Percentiles rank a stretch among this genome's conserved stretches.
Conservation (phyloP, 257 asterid genomes). For the Verbena officinalis region DNA sequence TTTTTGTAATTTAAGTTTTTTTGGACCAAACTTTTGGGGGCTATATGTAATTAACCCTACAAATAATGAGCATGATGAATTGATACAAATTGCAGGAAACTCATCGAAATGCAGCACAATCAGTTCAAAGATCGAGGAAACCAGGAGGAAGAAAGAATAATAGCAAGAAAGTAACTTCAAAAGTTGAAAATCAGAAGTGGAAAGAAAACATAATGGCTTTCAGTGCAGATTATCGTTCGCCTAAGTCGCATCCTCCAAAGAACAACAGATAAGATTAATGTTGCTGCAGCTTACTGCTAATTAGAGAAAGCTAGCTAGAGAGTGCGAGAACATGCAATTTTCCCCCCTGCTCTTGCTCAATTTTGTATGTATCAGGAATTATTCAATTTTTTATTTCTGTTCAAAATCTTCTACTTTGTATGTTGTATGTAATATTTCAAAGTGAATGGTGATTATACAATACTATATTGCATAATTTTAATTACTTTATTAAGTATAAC, state of each 20-base stretch:
- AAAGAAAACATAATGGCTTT: slow-evolving; percentile 46
- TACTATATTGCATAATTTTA: too few relatives aligned
- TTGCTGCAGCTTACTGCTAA: not conserved
- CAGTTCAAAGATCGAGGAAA: not conserved
- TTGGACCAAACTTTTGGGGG: too few relatives aligned
- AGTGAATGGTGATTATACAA: too few relatives aligned
- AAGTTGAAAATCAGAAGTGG: slow-evolving; percentile 30
- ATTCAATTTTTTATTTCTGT: too few relatives aligned
- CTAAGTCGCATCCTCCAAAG: slow-evolving; percentile 70
- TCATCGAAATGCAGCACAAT: slow-evolving; percentile 11
- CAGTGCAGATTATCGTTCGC: slow-evolving; percentile 60
- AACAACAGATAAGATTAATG: slow-evolving; percentile 45
- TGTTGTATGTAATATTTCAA: too few relatives aligned
- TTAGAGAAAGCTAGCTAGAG: too few relatives aligned
- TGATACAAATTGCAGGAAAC: slow-evolving; percentile 37
- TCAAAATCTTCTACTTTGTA: too few relatives aligned
- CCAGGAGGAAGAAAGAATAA: slow-evolving; percentile 41
- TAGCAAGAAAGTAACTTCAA: slow-evolving; percentile 21
- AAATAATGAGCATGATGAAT: too few relatives aligned
- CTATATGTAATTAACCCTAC: too few relatives aligned
- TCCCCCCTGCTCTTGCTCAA: slow-evolving; percentile 39
- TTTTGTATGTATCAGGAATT: slow-evolving; percentile 33
- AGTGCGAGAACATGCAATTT: slow-evolving; percentile 42
- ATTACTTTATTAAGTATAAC: too few relatives aligned
- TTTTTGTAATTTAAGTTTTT: too few relatives aligned